A percentile compares a stretch with the other conserved stretches of the same genome.
These are phyloP conservation scores for Volvox carteri DNA, from an alignment of 163 green algal genomes.

Conservation along the genomic window DNA sequence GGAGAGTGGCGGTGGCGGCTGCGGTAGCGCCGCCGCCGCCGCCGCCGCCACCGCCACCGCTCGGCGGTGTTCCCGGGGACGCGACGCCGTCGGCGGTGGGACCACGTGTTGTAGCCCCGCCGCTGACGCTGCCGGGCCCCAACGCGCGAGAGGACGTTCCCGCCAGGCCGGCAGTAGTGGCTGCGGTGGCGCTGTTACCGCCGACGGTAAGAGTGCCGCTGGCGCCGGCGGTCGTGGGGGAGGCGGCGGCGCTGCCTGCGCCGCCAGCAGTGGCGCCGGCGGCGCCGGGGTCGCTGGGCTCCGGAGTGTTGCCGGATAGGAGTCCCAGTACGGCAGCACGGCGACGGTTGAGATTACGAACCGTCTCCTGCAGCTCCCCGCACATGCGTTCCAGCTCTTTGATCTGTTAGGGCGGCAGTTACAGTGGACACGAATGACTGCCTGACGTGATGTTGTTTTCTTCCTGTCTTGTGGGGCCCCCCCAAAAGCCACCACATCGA, in stretches of 20 bases:
- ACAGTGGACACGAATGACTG: too few species aligned
- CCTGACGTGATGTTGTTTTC: too few species aligned
- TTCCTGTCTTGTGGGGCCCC: too few species aligned
- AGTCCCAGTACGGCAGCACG: constrained; percentile 30
- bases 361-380: constrained; percentile 37
- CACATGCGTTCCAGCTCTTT: constrained; percentile 36
- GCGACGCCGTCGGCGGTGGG: too few species aligned
- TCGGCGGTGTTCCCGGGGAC: too few species aligned
- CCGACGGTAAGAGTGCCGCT: neutral
- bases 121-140: neutral
- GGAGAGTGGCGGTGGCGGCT: neutral
- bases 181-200: neutral
- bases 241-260: neutral
- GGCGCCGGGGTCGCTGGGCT: neutral
- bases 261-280: neutral
- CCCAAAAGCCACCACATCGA: too few species aligned
- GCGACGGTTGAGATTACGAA: constrained; percentile 28
- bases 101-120: too few species aligned
- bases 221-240: neutral
- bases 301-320: constrained; percentile 8
- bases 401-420: constrained; percentile 26
- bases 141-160: neutral
- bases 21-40: neutral
- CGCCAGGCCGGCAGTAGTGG: neutral
- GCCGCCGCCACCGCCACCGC: neutral